phyloP scores from a whole-genome alignment of 352 stramenopile genomes.

The Aphanomyces cochlioides region DNA sequence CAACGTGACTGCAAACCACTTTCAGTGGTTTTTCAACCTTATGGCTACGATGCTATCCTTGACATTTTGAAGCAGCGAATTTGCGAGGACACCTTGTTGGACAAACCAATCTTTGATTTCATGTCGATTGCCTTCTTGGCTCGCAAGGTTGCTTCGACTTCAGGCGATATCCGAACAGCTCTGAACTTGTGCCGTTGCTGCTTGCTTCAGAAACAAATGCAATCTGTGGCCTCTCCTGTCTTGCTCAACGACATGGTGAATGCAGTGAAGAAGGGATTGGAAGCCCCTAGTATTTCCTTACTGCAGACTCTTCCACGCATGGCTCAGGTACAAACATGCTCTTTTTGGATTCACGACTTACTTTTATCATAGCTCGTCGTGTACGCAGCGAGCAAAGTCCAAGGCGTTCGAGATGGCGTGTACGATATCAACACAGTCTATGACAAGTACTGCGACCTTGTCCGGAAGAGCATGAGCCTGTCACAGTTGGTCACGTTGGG shows the following conservation, averaged over 20 bases:
- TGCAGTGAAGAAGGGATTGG: conserved; percentile 65
- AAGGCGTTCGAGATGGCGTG: conserved; percentile 36
- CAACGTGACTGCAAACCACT: conserved; percentile 49
- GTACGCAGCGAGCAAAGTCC: conserved; percentile 34
- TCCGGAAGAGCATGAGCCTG: conserved; percentile 61
- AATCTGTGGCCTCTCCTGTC: conserved; percentile 39
- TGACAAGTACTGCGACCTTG: conserved; percentile 62
- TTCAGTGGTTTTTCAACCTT: conserved; percentile 77
- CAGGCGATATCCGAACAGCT: conserved; percentile 66
- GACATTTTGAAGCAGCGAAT: conserved; percentile 69
- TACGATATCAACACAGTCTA: conserved; percentile 62
- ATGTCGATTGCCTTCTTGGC: conserved; percentile 72
- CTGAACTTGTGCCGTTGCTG: conserved; percentile 71
- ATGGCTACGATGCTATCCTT: conserved; percentile 72
- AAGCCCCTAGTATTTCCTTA: conserved; percentile 54
- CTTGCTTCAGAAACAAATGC: conserved; percentile 50
- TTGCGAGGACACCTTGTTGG: conserved; percentile 41
- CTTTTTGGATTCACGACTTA: too few species aligned
- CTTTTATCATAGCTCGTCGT: conserved; percentile 43
- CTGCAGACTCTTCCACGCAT: conserved; percentile 68
- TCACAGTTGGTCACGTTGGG: conserved; percentile 42
- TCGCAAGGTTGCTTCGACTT: conserved; percentile 72
- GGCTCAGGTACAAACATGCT: conserved; percentile 59
- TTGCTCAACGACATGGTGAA: conserved; percentile 68
- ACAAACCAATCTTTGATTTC: conserved; percentile 53